Base-by-base conservation (phyloP, 2,329 filamentous ascomycete species). In the Aspergillus quadrilineatus region DNA sequence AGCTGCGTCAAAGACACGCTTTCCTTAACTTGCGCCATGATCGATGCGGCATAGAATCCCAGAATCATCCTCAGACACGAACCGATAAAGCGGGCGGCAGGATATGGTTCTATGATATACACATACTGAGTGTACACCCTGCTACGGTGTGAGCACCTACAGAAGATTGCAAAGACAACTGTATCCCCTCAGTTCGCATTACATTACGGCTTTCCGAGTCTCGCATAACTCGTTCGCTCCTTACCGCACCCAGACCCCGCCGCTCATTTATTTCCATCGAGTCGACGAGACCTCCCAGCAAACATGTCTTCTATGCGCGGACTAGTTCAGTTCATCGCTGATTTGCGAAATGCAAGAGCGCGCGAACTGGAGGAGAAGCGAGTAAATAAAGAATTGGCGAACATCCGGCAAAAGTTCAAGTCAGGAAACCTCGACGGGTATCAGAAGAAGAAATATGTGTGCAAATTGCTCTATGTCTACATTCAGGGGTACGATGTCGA, bases 371-470 rank as follows among this genome's bases (percentile, higher is more conserved):
- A 99, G 75, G 94, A 99, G 81, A 99, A 99, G 83, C 85, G 94
- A 72, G 97, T 99, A 80, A 99, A 99, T 77, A 99, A 99, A 80
- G 94, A 99, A 79, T 79, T 99, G 74, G 94, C 94, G 72, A 99
- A 99, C 72, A 99, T 99, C 74, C 87, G 91, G 70, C 91, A 97
- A 79, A 97, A 97, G 78, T 99, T 97, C 81, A 96, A 96, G 83
- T 90, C 94, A 74, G 92, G 92, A 63, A 94, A 84, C 71, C 80
- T 99, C 57, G 96, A 89, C 72, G 95, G 94, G 64, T 99, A 99
- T 73, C 92, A 97, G 81, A 97, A 95, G 82, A 99, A 99, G 84
- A 99, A 99, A 89, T 99, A 99, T 73, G 94, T 99, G 65, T 99
- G 94, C 90, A 99, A 99, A 86, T 85, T 99, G 65, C 82, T 99